phyloP scores from a whole-genome alignment of 768 basidiomycete genomes.

The Tylopilus felleus region DNA sequence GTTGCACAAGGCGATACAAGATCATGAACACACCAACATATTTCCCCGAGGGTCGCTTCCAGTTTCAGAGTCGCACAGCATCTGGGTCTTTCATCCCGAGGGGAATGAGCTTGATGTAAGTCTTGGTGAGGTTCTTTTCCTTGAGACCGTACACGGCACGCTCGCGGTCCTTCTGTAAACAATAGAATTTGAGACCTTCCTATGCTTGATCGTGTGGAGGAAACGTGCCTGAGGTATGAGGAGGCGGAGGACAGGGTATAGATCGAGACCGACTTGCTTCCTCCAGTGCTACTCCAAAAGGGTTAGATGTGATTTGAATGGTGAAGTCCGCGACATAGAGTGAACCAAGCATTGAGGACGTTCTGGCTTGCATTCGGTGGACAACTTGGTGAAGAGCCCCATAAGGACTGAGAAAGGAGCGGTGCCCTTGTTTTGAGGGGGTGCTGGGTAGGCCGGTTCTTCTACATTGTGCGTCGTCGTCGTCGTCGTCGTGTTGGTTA shows the following conservation, averaged over 20 bases:
- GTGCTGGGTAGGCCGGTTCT: conserved; percentile 42
- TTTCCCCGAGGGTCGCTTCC: conserved; percentile 80
- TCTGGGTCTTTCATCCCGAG: conserved; percentile 78
- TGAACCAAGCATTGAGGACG: conserved; percentile 76
- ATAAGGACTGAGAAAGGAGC: conserved; percentile 68
- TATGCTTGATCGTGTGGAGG: neutral
- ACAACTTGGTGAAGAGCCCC: conserved; percentile 72
- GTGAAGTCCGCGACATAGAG: conserved; percentile 48
- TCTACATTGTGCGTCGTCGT: conserved; percentile 51
- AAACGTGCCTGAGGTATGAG: conserved; percentile 78
- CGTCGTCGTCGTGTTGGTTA: no score
- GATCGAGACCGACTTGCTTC: conserved; percentile 76
- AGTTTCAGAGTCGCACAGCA: conserved; percentile 77
- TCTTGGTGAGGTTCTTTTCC: conserved; percentile 91
- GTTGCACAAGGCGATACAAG: neutral
- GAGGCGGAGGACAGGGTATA: conserved; percentile 87
- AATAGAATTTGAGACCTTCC: neutral
- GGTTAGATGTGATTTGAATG: conserved; percentile 6
- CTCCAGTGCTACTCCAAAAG: conserved; percentile 71
- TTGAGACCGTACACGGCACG: conserved; percentile 92
- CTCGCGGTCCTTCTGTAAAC: conserved; percentile 82
- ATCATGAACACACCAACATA: conserved; percentile 42
- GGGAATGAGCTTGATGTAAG: conserved; percentile 86
- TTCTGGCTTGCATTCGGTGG: conserved; percentile 70
- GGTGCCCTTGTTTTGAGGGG: conserved; percentile 64